Conservation (phyloP, 345 rosid genomes). For the Pelargonium nanum region DNA sequence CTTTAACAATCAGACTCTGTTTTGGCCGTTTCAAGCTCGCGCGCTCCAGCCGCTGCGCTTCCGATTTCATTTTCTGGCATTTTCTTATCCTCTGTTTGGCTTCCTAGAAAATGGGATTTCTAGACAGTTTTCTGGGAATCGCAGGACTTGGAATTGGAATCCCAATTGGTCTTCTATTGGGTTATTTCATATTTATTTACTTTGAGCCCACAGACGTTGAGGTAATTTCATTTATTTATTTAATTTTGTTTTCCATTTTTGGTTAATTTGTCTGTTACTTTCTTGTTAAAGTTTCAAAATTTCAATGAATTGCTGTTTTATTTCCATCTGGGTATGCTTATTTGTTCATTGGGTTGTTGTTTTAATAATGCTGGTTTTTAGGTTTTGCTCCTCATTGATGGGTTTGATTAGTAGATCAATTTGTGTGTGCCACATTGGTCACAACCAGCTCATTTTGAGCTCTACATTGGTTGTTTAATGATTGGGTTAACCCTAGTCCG, state of each 20-base stretch:
- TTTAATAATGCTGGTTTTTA: too few relatives aligned
- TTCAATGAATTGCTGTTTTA: too few relatives aligned
- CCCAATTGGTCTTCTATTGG: conserved; percentile 27
- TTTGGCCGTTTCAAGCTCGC: conserved; percentile 9
- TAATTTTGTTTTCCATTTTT: neutral
- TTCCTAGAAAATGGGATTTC: conserved; percentile 20
- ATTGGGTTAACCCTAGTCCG: too few relatives aligned
- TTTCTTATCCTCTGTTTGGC: neutral
- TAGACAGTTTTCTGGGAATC: conserved; percentile 24
- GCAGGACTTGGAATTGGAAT: conserved; percentile 32
- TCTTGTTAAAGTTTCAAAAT: too few relatives aligned
- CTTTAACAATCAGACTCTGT: conserved; percentile 12
- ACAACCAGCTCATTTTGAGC: neutral
- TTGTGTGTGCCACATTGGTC: neutral
- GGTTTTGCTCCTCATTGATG: neutral
- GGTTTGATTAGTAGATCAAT: neutral
- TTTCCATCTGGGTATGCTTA: too few relatives aligned
- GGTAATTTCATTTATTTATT: conserved; percentile 9
- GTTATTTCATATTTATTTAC: conserved; percentile 27
- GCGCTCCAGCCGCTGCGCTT: neutral
- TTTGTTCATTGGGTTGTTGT: neutral
- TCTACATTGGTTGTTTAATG: neutral
- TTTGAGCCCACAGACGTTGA: conserved; percentile 16
- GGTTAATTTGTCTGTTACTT: neutral
- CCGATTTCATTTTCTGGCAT: neutral